Base-by-base conservation (phyloP, 306 rosid genomes). In the Quercus dentata region DNA sequence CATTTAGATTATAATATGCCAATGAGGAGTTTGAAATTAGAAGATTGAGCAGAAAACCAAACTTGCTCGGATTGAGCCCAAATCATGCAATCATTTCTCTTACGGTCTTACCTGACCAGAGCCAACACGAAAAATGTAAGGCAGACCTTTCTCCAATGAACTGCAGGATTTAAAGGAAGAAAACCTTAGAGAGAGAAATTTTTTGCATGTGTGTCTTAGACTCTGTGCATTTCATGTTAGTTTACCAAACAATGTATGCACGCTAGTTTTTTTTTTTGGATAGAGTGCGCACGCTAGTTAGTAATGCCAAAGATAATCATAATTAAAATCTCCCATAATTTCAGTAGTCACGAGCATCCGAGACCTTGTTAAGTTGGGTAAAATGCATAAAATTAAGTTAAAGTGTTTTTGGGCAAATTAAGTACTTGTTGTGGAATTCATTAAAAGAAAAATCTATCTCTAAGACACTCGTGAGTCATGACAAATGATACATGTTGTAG, bases 91-190 rank as follows among this genome's bases (percentile, higher is more conserved):
- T 68, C 27, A 64, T 56, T 51, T 80, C 65, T 41, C 81, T 73
- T 27, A 27, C 28, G 28, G 28, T 27, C 28, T 27, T 85, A 92
- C 97, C 93, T 92, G 97, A 81, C 90, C 97, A 49, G 99, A 91
- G 76, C 97, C 97, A 58, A 94, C 94, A 1, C 99, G 97, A 73
- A 94, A 92, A 79, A 92, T 87, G 73, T 92, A 90, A 72, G 76
- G 77, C 86, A 69, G 95, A 33, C 93, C 97, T 89, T 94, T 94
- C 91, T 92, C 97, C 87, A 94, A 79, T 69, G 99, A 94, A 86
- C 97, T 94, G 94, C 72, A 81, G 12, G 83, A 52, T 71, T 79
- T 74, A 67, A 56, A 28, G n/a, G 19, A 23, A 31, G 54, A 54
- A 54, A 17, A 73, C 33, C 57, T 54, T 1, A 31, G 73, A 63